Conservation (phyloP, 2,329 filamentous ascomycete species). For the Fusarium anguioides region DNA sequence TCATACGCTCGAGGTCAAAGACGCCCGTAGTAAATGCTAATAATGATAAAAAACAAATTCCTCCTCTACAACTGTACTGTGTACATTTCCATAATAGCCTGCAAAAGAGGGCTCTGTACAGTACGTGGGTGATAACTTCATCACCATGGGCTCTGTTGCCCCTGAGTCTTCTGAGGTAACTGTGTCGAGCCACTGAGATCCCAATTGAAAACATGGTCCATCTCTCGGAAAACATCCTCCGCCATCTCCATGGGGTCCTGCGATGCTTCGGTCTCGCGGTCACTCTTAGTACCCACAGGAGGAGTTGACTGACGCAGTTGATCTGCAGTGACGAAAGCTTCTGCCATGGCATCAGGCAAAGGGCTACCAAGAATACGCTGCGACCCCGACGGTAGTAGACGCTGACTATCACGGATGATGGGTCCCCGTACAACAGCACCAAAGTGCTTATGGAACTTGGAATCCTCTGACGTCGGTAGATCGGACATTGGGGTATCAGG, state of each 20-base stretch:
- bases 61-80: too few relatives aligned
- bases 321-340: conserved; percentile 43
- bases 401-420: conserved; percentile 40
- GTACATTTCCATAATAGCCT: not conserved
- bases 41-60: conserved; percentile 1
- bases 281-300: conserved; percentile 13
- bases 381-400: conserved; percentile 56
- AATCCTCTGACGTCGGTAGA: conserved; percentile 50
- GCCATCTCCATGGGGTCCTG: conserved; percentile 52
- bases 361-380: conserved; percentile 48
- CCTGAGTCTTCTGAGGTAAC: conserved; percentile 29
- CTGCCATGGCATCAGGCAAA: conserved; percentile 43
- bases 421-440: conserved; percentile 54
- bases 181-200: conserved; percentile 43
- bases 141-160: conserved; percentile 46
- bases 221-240: conserved; percentile 52
- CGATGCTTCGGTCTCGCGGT: conserved; percentile 31
- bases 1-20: not conserved
- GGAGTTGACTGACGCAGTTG: conserved; percentile 18
- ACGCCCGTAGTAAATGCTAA: not conserved
- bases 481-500: conserved; percentile 52
- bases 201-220: conserved; percentile 52
- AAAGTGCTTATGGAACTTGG: conserved; percentile 62
- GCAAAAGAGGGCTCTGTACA: not conserved
- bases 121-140: not conserved